Conservation (phyloP, 1,139 yeast genomes). For the Yamadazyma jaroonii region DNA sequence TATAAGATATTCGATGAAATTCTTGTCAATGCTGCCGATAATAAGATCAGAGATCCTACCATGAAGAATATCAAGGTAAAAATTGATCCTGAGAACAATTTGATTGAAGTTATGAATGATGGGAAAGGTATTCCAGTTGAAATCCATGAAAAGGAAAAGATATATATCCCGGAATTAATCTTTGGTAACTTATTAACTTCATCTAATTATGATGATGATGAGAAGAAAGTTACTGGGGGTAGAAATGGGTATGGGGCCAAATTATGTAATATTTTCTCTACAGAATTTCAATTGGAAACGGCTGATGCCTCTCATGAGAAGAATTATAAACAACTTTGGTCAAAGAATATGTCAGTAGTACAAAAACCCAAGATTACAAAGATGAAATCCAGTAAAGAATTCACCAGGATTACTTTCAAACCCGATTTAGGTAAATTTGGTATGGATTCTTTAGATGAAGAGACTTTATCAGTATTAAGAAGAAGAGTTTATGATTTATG, state of each 20-base stretch:
- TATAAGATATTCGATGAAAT: conserved; percentile 97
- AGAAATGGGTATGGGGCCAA: conserved; percentile 99
- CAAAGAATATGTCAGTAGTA: conserved; percentile 76
- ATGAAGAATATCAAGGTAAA: conserved; percentile 84
- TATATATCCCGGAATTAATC: conserved; percentile 93
- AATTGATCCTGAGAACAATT: conserved; percentile 71
- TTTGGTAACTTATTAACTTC: conserved; percentile 95
- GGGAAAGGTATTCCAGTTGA: conserved; percentile 97
- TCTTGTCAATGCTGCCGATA: conserved; percentile 97
- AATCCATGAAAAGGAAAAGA: conserved; percentile 86
- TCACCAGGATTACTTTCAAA: conserved; percentile 81
- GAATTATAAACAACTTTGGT: conserved; percentile 81
- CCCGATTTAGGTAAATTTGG: conserved; percentile 86
- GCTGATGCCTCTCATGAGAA: conserved; percentile 68
- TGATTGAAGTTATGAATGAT: conserved; percentile 82
- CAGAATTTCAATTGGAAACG: conserved; percentile 84
- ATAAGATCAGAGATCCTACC: conserved; percentile 88
- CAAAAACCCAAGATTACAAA: conserved; percentile 72
- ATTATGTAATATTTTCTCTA: conserved; percentile 83
- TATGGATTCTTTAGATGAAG: conserved; percentile 80
- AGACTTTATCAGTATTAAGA: conserved; percentile 76
- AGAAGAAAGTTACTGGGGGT: conserved; percentile 97
- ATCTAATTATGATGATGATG: conserved; percentile 92
- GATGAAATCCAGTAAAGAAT: conserved; percentile 64
- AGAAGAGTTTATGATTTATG: conserved; percentile 96